Evolutionary conservation across 2,329 filamentous ascomycete species (phyloP), one percentile per base, ranked within the genome.

Genomic region (Aspergillus sp.): DNA sequence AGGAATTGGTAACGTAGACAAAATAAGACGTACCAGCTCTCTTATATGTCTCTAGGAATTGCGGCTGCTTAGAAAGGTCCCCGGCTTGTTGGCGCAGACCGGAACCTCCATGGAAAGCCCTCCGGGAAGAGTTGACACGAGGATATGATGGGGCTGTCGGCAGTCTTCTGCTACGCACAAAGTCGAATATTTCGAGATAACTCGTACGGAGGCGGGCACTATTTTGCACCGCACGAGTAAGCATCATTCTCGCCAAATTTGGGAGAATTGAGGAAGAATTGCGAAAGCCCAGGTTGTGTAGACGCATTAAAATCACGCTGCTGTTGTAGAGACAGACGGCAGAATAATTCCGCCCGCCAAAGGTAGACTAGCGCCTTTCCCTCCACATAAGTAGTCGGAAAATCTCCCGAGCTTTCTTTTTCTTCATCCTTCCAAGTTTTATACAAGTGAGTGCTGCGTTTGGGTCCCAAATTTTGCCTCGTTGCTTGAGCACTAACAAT

Each of bases 371-470:
- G 69, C 55, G 62, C 42, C 4, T 5, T 7, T 4, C 18, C 5
- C 24, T 17, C 11, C 53, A 30, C 45, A 63, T 55, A 53, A 60
- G 45, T 20, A n/a, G 13, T 22, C 5, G 26, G 24, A 50, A 61
- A 65, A 58, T 56, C 47, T 54, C 36, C 68, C 68, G 68, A 41
- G 36, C 45, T 71, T 71, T 78, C 83, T 73, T 74, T 71, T 77
- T 87, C 84, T 89, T 87, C 84, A 93, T 91, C 93, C 91, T 96
- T 97, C 93, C 92, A 91, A 90, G 93, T 97, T 96, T 96, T 96
- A 89, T 87, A 88, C 85, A 91, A 82, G 93, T 97, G 83, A 85
- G 92, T 86, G 36, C 43, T 58, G 57, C 64, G 62, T 62, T 60
- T 65, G 49, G 53, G 6, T 20, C 59, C 62, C 72, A 62, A 73